Evolutionary conservation across 306 rosid genomes (phyloP), one percentile per base, ranked within the genome.

Genomic region (Astragalus membranaceus): DNA sequence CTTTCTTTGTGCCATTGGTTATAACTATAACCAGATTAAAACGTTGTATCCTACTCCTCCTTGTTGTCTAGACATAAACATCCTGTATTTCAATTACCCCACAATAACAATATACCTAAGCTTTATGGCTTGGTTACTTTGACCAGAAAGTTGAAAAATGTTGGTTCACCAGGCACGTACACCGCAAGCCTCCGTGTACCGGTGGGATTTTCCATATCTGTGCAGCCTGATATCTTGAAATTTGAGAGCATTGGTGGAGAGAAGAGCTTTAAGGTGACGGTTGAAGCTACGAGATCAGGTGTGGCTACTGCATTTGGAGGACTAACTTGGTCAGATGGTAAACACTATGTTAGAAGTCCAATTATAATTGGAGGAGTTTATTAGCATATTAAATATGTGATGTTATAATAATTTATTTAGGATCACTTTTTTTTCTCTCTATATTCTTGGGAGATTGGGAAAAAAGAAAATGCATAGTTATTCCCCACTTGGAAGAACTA

Each of bases 11-110:
- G 48, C 74, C 46, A 0, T 20, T 33, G 91, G 89, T 7, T 87
- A 88, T 26, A 76, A 85, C 64, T 59, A 80, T 35, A 77, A 67
- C 5, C 12, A 10, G 57, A 32, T 82, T 5, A 12, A 5, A 6
- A 2, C 4, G 3, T 85, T 92, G 44, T 14, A 81, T 8, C 75
- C 50, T 3, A 16, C 17, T 1, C 43, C 39, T 6, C 58, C 76
- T 56, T 43, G 50, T 9, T 91, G 81, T 48, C 47, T 56, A 1
- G 73, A 55, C 14, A 14, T 54, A 6, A 16, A 47, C 67, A 56
- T 87, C 41, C 1, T 82, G 54, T 79, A 91, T 74, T 87, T 87
- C 75, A 91, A 91, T 82, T 88, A 88, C 76, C 96, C 97, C 29
- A 35, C 96, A n/a, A 70, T 92, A 0, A 46, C 85, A 17, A 76